Evolutionary conservation across 352 stramenopile species (phyloP), one percentile per base, ranked within the genome.

Genomic region (Globisporangium ultimum): DNA sequence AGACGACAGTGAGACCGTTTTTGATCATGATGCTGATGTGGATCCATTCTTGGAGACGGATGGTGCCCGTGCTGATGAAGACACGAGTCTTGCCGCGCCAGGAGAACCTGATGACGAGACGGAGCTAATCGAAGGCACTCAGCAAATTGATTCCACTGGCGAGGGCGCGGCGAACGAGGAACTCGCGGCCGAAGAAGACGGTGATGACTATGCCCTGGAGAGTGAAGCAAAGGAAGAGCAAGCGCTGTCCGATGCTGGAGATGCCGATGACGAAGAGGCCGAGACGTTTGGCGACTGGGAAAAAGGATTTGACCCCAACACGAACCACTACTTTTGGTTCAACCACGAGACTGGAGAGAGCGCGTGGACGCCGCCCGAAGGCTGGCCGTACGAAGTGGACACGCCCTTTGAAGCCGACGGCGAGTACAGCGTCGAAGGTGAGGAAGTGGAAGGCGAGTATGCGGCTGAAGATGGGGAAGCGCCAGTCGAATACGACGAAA

Each of bases 311-410:
- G 85, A 95, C 41, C 74, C 80, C 11, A 85, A 63, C 52, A 82
- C 81, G 4, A 91, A 92, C 22, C 85, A 95, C 61, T 90, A 92
- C 62, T 96, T 92, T 52, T 96, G 87, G 87, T 96, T 94, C 70
- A 95, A 96, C 64, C 80, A 94, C 57, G 72, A 52, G 5, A 89
- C 80, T 2, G 82, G 76, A 14, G 85, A 93, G 57, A 93, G 85
- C 34, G 80, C 82, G 22, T 96, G 85, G 84, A 89, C 74, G 14
- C 67, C 80, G 17, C 84, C 85, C 0, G 83, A 92, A 21, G 78
- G 78, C 22, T 95, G 86, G 85, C 83, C 85, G 28, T 84, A 78
- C 55, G 71, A 82, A 53, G 51, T 93, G 15, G 85, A 90, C 52
- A 74, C 78, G 14, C 75, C 78, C 3, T 91, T 88, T 22, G 76